Percentiles rank a stretch among this genome's conserved stretches.
Conservation (phyloP, 2,329 filamentous ascomycete species). For the Ophiostoma tasmaniense region DNA sequence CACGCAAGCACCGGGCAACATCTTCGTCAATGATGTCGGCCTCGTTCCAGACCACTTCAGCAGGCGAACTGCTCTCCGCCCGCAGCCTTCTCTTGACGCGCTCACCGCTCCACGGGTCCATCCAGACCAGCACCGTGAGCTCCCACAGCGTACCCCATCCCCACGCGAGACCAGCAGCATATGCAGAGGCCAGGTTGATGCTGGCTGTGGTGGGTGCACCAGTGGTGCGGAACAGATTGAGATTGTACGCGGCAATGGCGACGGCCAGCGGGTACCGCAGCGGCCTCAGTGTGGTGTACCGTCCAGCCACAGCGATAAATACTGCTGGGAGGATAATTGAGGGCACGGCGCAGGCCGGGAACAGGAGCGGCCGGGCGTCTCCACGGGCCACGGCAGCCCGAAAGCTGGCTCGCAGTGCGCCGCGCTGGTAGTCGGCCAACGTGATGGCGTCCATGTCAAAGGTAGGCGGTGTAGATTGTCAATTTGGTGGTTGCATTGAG, state of each 20-base stretch:
- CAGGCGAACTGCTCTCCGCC: not conserved
- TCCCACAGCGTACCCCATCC: slow-evolving; percentile 44
- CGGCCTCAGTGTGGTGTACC: slow-evolving; percentile 36
- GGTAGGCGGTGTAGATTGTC: not conserved
- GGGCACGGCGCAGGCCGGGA: slow-evolving; percentile 44
- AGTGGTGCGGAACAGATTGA: slow-evolving; percentile 25
- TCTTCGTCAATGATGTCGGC: slow-evolving; percentile 21
- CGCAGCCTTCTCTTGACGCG: slow-evolving; percentile 32
- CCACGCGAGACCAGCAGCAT: slow-evolving; percentile 41
- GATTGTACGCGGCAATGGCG: slow-evolving; percentile 36
- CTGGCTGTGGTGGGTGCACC: slow-evolving; percentile 34
- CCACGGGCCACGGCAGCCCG: slow-evolving; percentile 15
- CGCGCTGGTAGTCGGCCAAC: slow-evolving; percentile 19
- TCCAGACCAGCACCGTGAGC: slow-evolving; percentile 44
- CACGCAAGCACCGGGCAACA: slow-evolving; percentile 24
- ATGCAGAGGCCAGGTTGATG: slow-evolving; percentile 42
- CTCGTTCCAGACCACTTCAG: slow-evolving; percentile 13
- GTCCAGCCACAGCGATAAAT: slow-evolving; percentile 42
- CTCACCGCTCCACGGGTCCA: slow-evolving; percentile 44
- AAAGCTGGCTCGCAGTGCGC: slow-evolving; percentile 15
- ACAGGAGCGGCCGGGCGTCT: slow-evolving; percentile 35
- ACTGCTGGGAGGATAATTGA: slow-evolving; percentile 41
- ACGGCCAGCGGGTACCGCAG: slow-evolving; percentile 39
- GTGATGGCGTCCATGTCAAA: slow-evolving; percentile 11
- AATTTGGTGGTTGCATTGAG: not conserved